A percentile compares a stretch with the other conserved stretches of the same genome.
Conservation (phyloP, 768 basidiomycete species). For the Pleurotus djamor region DNA sequence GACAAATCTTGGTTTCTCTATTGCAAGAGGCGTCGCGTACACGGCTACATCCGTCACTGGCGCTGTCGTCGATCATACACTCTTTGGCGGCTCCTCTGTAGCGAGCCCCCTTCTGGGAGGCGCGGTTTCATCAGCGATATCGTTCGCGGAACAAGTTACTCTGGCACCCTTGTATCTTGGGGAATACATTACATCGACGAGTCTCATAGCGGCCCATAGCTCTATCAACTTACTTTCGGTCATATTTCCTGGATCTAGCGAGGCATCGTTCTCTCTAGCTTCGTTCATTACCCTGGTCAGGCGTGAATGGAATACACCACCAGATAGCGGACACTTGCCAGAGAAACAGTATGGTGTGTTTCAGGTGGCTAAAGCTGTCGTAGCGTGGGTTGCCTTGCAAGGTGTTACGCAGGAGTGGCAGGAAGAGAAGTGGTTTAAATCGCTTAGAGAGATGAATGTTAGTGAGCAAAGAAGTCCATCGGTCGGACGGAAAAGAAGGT, state of each 20-base stretch:
- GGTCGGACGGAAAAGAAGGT: conserved; percentile 30
- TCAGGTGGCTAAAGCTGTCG: conserved; percentile 65
- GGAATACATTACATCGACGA: conserved; percentile 76
- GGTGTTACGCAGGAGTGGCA: conserved; percentile 82
- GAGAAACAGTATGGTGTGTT: conserved; percentile 60
- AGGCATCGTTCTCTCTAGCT: conserved; percentile 78
- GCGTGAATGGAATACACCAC: conserved; percentile 68
- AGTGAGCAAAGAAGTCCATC: conserved; percentile 34
- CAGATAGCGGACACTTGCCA: conserved; percentile 49
- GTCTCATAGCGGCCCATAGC: conserved; percentile 69
- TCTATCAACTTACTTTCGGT: conserved; percentile 73
- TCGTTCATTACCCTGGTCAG: conserved; percentile 81
- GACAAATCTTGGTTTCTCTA: conserved; percentile 70
- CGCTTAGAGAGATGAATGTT: conserved; percentile 65
- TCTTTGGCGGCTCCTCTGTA: conserved; percentile 61
- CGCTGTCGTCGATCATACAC: conserved; percentile 58
- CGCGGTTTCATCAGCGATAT: conserved; percentile 59
- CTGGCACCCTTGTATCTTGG: conserved; percentile 74
- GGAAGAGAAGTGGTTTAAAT: conserved; percentile 65
- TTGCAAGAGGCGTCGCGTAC: conserved; percentile 60
- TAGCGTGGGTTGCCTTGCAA: conserved; percentile 81
- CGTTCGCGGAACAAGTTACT: conserved; percentile 67
- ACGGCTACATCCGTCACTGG: conserved; percentile 59
- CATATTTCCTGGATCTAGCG: conserved; percentile 74
- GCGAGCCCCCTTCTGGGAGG: conserved; percentile 56